Base-by-base conservation (phyloP, 441 rosid species). In the Adansonia madagascariensis region DNA sequence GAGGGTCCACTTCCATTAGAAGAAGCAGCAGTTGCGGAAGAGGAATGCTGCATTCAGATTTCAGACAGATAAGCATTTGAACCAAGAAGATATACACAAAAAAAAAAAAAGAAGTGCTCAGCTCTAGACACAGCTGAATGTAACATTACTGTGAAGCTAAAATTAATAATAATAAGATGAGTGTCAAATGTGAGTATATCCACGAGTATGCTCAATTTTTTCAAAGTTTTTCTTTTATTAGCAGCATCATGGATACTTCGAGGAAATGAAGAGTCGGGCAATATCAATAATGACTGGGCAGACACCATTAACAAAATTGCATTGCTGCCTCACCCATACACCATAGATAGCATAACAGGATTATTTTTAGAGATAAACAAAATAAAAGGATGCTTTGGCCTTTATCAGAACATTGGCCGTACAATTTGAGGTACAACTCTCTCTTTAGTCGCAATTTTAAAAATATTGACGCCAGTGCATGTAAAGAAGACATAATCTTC, bases 21-120 rank as follows among this genome's bases (percentile, higher is more conserved):
- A 46, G 92, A 92, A 78, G 85, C 83, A 85, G 80, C 88, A 74
- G 77, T 81, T 31, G 90, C 84, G 8, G 91, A 85, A 2, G 98
- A 92, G 8, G 98, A 91, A 81, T 91, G 98, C 99, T 95, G 94
- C 90, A 85, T 1, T 31, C 77, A 64, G 44, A 71, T 22, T 1
- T 35, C 77, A 64, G 27, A 74, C 22, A 77, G 41, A 55, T 17
- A n/a, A 59, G 14, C 11, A 66, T 64, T 50, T 39, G 31, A 35
- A 18, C 12, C 17, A 11, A 8, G 4, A 39, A 64, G 17, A 65
- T 31, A 55, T 31, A 3, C 18, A 44, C 41, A 35, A 31, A 31
- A 31, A 3, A 35, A 35, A 4, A 35, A 35, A 60, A 14, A 73
- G 7, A 14, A 9, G 53, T 41, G 22, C 9, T 3, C 8, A n/a